Base-by-base conservation (phyloP, 768 basidiomycete species). In the Ramaria rubella region DNA sequence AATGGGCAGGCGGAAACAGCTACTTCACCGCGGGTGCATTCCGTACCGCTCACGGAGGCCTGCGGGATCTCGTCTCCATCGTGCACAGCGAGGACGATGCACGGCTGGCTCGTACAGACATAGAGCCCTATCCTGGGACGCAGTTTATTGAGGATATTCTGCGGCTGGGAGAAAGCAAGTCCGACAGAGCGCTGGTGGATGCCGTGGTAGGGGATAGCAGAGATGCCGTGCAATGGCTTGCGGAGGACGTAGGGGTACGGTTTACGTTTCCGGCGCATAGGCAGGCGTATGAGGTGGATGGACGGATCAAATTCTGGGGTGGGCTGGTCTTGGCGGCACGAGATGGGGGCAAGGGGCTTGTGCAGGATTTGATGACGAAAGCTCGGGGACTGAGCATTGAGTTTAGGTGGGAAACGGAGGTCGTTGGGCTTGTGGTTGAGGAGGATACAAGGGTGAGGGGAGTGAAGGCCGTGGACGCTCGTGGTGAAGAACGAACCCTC, bases 1-100 rank as follows among this genome's bases (percentile, higher is more conserved):
- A 77, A 55, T 86, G 85, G 85, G 76, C 68, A 3, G 86, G 86
- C 4, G 86, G 85, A 17, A 87, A 88, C 62, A 81, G 83, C 17
- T 85, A 80, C 68, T 87, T 86, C 69, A 86, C 85, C 29, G 83
- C 84, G 9, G 85, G 85, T 21, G 82, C 84, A 6, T 75, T 81
- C 63, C 81, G 85, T 52, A 85, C 81, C 11, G 80, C 78, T 3
- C 85, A 87, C 61, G 70, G 58, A 15, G 86, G 85, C 1, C 72
- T 86, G n/a, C 60, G 68, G 3, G 83, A 86, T 66, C 73, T 86
- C 33, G 73, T 85, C 23, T 69, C 78, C 3, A 67, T 85, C 58
- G 77, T 86, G 21, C 68, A 63, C 49, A 80, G 79, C 58, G 77
- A 74, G 23, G 73, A 75, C 34, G 69, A 75, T 46, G 75, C 69